These are phyloP conservation scores for Trichoderma asperelloides DNA, from an alignment of 495 filamentous ascomycete genomes.

Conservation along the genomic window DNA sequence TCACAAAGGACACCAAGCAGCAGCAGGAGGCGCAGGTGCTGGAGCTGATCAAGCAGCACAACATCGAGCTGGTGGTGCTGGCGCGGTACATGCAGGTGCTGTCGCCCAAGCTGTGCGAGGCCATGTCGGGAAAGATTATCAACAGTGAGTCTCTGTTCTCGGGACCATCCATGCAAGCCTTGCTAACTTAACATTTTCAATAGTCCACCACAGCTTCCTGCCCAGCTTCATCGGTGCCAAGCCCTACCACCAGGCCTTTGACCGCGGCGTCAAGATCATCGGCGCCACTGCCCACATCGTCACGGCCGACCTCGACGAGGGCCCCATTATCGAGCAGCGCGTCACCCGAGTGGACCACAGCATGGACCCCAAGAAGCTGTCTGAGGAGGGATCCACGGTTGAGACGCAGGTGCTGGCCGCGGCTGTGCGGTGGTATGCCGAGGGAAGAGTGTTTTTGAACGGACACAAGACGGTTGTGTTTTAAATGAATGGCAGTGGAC, in stretches of 20 bases:
- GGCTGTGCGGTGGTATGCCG: slow-evolving; percentile 65
- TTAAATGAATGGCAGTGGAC: no score
- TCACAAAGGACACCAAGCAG: slow-evolving; percentile 58
- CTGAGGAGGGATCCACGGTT: slow-evolving; percentile 63
- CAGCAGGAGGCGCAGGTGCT: slow-evolving; percentile 58
- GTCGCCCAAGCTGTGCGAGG: slow-evolving; percentile 56
- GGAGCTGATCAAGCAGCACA: slow-evolving; percentile 51
- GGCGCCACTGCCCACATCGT: slow-evolving; percentile 72
- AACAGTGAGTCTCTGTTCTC: slow-evolving; percentile 35
- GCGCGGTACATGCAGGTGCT: slow-evolving; percentile 84
- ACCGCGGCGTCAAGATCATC: slow-evolving; percentile 71
- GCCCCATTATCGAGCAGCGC: slow-evolving; percentile 72
- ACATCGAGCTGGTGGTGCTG: slow-evolving; percentile 63
- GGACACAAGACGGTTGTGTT: slow-evolving; percentile 69
- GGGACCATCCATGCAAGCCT: not conserved
- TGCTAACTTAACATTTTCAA: not conserved
- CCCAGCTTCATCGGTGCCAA: slow-evolving; percentile 73
- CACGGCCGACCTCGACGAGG: slow-evolving; percentile 66
- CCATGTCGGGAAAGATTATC: slow-evolving; percentile 68
- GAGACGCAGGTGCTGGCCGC: slow-evolving; percentile 65
- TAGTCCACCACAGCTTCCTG: slow-evolving; percentile 69
- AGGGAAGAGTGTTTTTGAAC: slow-evolving; percentile 62
- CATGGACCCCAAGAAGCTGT: slow-evolving; percentile 61
- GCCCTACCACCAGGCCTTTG: slow-evolving; percentile 73
- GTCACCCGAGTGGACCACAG: slow-evolving; percentile 59